Evolutionary conservation across 2,329 filamentous ascomycete genomes (phyloP).

Genomic region (Sporothrix dimorphospora): DNA sequence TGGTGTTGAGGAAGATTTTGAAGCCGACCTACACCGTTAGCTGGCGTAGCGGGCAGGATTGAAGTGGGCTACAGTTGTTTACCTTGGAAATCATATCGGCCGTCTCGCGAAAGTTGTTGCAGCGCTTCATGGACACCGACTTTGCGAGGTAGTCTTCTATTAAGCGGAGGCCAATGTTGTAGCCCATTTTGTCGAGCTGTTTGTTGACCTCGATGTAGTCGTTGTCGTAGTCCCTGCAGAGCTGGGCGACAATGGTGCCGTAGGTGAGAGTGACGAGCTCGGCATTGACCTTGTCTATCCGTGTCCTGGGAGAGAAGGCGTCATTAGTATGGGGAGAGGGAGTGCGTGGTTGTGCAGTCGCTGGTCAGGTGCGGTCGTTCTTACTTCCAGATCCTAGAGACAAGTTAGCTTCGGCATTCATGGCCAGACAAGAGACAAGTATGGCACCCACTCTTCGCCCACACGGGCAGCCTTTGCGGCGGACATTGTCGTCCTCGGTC

Average conservation of each 20-base stretch:
- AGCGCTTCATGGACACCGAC: constrained; percentile 84
- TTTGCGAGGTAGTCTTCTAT: constrained; percentile 99
- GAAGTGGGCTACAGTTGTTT: too few relatives aligned
- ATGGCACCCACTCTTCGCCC: constrained; percentile 60
- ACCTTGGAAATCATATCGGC: constrained; percentile 92
- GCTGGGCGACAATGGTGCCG: constrained; percentile 92
- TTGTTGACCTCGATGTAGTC: constrained; percentile 97
- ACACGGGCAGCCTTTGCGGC: constrained; percentile 64
- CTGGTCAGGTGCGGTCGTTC: constrained; percentile 39
- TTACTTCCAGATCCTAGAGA: constrained; percentile 85
- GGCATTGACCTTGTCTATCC: constrained; percentile 96
- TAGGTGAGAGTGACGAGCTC: constrained; percentile 97
- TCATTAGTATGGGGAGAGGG: neutral
- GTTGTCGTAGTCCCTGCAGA: constrained; percentile 94
- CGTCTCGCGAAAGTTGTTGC: constrained; percentile 91
- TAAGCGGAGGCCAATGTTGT: constrained; percentile 93
- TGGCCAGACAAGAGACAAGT: neutral
- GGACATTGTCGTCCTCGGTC: constrained; percentile 49
- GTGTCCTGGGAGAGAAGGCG: constrained; percentile 74
- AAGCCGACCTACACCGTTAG: constrained; percentile 99
- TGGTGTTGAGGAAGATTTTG: constrained; percentile 98
- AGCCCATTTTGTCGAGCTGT: constrained; percentile 98
- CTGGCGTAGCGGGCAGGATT: too few relatives aligned
- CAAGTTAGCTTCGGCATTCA: constrained; percentile 19
- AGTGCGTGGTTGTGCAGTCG: too few relatives aligned